A percentile compares a stretch with the other conserved stretches of the same genome.
phyloP scores from a whole-genome alignment of 306 rosid species.

The Rosa lucieae region DNA sequence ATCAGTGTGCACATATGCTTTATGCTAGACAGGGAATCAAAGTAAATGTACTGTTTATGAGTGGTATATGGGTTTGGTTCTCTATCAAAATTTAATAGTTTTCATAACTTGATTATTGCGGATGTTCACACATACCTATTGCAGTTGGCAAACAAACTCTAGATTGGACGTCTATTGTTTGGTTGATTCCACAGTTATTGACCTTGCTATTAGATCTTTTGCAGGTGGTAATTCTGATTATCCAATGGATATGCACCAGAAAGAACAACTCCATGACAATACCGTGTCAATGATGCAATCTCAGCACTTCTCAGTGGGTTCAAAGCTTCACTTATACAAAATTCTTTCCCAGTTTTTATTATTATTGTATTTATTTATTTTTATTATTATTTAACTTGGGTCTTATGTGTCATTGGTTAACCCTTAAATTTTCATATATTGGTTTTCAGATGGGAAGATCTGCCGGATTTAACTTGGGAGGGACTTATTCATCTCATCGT shows the following conservation, averaged over 20 bases:
- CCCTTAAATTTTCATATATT: constrained; percentile 29
- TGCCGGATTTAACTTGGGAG: constrained; percentile 79
- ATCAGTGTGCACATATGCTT: background rate
- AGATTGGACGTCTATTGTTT: background rate
- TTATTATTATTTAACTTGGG: background rate
- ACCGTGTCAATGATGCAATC: constrained; percentile 89
- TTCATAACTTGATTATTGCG: background rate
- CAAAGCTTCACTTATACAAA: constrained; percentile 6
- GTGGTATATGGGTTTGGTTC: background rate
- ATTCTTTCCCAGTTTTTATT: background rate
- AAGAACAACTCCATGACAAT: constrained; percentile 93
- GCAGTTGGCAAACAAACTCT: background rate
- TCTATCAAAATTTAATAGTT: background rate
- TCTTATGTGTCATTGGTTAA: background rate
- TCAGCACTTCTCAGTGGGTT: constrained; percentile 90
- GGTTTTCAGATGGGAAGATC: constrained; percentile 88
- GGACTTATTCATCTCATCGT: constrained; percentile 74
- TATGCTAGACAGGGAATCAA: background rate
- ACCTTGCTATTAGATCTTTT: constrained; percentile 35
- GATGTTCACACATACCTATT: background rate
- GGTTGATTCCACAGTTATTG: constrained; percentile 20
- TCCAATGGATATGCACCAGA: constrained; percentile 93
- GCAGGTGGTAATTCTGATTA: constrained; percentile 84
- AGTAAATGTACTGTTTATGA: background rate
- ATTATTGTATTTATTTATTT: background rate